A percentile compares a stretch with the other conserved stretches of the same genome.
Conservation (phyloP, 805 yeast genomes). For the Cyberlindnera meyerae region DNA sequence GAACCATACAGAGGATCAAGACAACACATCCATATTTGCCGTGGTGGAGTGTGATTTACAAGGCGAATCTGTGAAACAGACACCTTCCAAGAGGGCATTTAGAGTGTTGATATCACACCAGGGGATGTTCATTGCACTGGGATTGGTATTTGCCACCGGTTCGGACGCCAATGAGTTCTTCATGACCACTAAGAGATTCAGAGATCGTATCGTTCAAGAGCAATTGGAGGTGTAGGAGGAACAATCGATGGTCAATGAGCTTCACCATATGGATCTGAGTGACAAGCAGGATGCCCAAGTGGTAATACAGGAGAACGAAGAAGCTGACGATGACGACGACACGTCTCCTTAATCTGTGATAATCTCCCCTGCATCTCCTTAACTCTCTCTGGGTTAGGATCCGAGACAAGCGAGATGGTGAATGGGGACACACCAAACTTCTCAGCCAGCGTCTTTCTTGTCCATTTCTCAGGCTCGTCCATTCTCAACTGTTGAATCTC, state of each 20-base stretch:
- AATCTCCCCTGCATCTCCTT: conserved; percentile 45
- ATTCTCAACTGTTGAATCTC: conserved; percentile 54
- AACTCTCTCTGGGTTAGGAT: conserved; percentile 35
- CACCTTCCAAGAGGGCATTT: conserved; percentile 26
- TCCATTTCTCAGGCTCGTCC: conserved; percentile 57
- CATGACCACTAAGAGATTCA: conserved; percentile 3
- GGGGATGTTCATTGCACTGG: conserved; percentile 33
- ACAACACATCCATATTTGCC: conserved; percentile 35
- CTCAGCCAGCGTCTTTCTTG: conserved; percentile 56
- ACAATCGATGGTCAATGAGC: not conserved
- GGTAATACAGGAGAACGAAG: not conserved
- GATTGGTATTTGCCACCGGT: conserved; percentile 34
- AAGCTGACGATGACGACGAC: conserved; percentile 23
- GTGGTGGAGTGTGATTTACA: conserved; percentile 28
- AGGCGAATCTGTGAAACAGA: conserved; percentile 27
- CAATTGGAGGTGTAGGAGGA: not conserved
- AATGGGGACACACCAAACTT: conserved; percentile 49
- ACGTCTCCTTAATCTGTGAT: conserved; percentile 38
- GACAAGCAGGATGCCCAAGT: conserved; percentile 1
- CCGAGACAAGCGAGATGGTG: conserved; percentile 52
- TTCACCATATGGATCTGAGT: conserved; percentile 1
- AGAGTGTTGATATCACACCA: conserved; percentile 32
- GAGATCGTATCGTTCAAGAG: too few relatives aligned
- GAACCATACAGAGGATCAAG: conserved; percentile 18
- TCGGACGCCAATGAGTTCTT: conserved; percentile 10